These are phyloP conservation scores for Mucor sp. DNA, from an alignment of 371 early-diverging fungal genomes.

Conservation along the genomic window DNA sequence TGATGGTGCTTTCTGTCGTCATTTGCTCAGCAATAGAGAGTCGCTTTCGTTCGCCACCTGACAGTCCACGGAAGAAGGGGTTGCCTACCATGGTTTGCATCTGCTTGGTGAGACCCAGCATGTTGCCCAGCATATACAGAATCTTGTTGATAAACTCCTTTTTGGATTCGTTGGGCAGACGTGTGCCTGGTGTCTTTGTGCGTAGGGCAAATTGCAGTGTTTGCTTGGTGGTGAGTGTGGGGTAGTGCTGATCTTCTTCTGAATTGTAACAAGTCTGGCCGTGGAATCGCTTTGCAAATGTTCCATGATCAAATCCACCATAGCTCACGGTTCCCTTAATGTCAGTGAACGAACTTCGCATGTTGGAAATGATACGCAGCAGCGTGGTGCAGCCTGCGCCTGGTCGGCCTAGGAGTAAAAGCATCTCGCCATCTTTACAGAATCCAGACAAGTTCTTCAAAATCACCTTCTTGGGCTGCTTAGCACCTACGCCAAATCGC, in stretches of 20 bases:
- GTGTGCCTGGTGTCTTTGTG: constrained; percentile 64
- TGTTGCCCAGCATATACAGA: constrained; percentile 59
- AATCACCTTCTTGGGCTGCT: constrained; percentile 35
- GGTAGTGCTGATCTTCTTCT: constrained; percentile 75
- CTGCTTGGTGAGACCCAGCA: constrained; percentile 72
- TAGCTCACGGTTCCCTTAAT: constrained; percentile 60
- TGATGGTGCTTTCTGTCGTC: constrained; percentile 68
- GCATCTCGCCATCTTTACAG: constrained; percentile 70
- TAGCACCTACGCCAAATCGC: constrained; percentile 16
- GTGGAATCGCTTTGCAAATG: constrained; percentile 54
- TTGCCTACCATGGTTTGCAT: constrained; percentile 82
- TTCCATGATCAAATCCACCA: constrained; percentile 58
- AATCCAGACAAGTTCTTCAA: constrained; percentile 61
- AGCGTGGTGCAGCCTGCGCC: constrained; percentile 74
- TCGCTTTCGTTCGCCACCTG: constrained; percentile 89
- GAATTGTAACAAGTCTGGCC: constrained; percentile 68
- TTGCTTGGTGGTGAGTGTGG: constrained; percentile 67
- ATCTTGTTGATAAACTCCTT: constrained; percentile 45
- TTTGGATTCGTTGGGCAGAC: constrained; percentile 42
- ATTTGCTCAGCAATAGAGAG: constrained; percentile 85
- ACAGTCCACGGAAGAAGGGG: constrained; percentile 77
- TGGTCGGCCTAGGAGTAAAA: constrained; percentile 71
- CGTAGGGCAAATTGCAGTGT: constrained; percentile 66
- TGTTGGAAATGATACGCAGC: constrained; percentile 65
- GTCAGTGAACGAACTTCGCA: constrained; percentile 56